Base-by-base conservation (phyloP, 2,329 filamentous ascomycete species). In the Mariannaea sp. region DNA sequence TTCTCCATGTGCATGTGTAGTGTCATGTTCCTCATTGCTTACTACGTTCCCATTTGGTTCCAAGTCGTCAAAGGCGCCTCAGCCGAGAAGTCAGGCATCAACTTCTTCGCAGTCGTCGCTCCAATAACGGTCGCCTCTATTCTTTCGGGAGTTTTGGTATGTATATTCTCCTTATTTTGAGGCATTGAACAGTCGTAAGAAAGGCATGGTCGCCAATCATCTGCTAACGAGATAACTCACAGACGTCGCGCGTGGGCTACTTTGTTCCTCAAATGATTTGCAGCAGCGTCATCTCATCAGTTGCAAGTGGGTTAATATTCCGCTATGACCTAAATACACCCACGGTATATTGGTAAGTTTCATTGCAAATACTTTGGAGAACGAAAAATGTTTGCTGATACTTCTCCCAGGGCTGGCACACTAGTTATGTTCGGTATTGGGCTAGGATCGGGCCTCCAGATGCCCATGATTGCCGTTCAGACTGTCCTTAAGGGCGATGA, bases 191-290 rank as follows among this genome's bases (percentile, higher is more conserved):
- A n/a, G n/a, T n/a, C n/a, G n/a, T n/a, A n/a, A n/a, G 24, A 7
- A 2, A 14, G n/a, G 10, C 22, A 30, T 35, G 5, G 10, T 16
- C 13, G 3, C 6, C 13, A 4, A 5, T 16, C 22, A 12, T 7
- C 5, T 26, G 12, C 19, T 40, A 40, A 27, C 12, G 5, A 13
- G 13, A 10, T n/a, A 19, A 7, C 17, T 9, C 10, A 7, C 20
- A 42, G 46, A 36, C 30, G 12, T 22, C 32, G n/a, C 17, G 7
- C 2, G 49, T 56, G n/a, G 57, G 55, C 3, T 65, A 62, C 26
- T 59, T 51, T 14, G 48, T 51, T 9, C 56, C 58, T 16, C 48
- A 58, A 30, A 47, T 60, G 56, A 53, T 59, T 19, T 40, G 33
- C 4, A 51, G 53, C 30, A 49, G 16, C 19, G 20, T 41, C 24